Evolutionary conservation across 2,329 filamentous ascomycete genomes (phyloP), one percentile per base, ranked within the genome.

Genomic region (Beauveria pseudobassiana): DNA sequence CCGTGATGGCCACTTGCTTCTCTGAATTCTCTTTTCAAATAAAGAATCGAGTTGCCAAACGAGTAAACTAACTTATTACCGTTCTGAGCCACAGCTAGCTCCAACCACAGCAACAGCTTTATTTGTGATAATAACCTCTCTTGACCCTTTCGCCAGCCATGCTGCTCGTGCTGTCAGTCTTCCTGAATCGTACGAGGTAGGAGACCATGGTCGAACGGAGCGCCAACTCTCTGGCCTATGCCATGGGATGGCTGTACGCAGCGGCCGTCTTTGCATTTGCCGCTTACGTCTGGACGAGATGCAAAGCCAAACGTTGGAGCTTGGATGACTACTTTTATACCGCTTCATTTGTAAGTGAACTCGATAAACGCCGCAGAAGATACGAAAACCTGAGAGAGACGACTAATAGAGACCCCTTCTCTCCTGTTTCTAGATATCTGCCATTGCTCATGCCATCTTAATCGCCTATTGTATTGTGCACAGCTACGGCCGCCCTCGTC

Each of bases 341-440:
- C n/a, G 20, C 38, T 46, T 38, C 57, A 24, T 59, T 59, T 49
- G 57, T 59, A 58, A 58, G 55, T 26, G 14, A 48, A 26, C 34
- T 5, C 30, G 8, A 48, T 5, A 5, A 48, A 22, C 4, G 12
- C 42, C 6, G 46, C 18, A 9, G 9, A n/a, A 12, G 24, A 26
- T 8, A 30, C 28, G 28, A 22, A 30, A 30, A 10, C 28, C 1
- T 30, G 30, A 34, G 30, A 9, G 12, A 51, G 49, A 22, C 30
- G 28, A 38, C 28, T 52, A 52, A 52, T 5, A 34, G 10, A 14
- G 5, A 34, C 12, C 10, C 49, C 12, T 3, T 10, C 5, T 38
- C 10, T 22, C 12, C 4, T 57, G 8, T 7, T 18, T n/a, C n/a
- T 50, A 52, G 46, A n/a, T 45, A 5, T 30, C n/a, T 18, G 55